Evolutionary conservation across 1,139 yeast species (phyloP).

Genomic region (Zhuliangozyma parablackwelliae): DNA sequence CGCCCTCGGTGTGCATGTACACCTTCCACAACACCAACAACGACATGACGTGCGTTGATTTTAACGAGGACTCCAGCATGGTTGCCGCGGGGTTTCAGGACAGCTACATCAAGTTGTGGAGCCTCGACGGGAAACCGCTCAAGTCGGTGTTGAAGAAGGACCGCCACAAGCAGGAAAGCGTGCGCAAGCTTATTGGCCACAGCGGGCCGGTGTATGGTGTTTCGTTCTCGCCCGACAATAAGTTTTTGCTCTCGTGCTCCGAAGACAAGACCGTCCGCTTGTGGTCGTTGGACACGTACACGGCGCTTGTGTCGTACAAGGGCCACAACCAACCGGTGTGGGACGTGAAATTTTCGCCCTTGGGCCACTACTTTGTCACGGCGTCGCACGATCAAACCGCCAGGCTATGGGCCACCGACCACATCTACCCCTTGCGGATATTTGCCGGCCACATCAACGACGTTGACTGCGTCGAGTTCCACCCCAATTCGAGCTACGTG

Average conservation of each 20-base stretch:
- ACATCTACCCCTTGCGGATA: slow-evolving; percentile 89
- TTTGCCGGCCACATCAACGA: slow-evolving; percentile 97
- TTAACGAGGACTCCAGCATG: slow-evolving; percentile 80
- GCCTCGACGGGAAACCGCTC: slow-evolving; percentile 83
- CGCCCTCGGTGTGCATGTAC: slow-evolving; percentile 97
- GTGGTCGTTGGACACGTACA: slow-evolving; percentile 92
- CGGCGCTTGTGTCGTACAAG: slow-evolving; percentile 87
- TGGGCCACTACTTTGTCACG: slow-evolving; percentile 96
- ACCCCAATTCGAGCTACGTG: slow-evolving; percentile 91
- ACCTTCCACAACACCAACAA: slow-evolving; percentile 94
- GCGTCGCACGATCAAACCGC: slow-evolving; percentile 98
- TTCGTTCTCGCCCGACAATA: slow-evolving; percentile 86
- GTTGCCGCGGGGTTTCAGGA: slow-evolving; percentile 96
- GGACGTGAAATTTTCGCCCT: slow-evolving; percentile 93
- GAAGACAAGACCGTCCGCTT: slow-evolving; percentile 89
- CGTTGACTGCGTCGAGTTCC: slow-evolving; percentile 92
- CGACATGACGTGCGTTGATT: slow-evolving; percentile 77
- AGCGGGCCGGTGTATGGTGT: slow-evolving; percentile 91
- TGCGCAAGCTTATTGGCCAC: slow-evolving; percentile 80
- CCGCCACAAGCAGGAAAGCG: slow-evolving; percentile 39
- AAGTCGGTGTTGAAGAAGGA: slow-evolving; percentile 63
- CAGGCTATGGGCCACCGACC: slow-evolving; percentile 96
- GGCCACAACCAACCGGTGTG: slow-evolving; percentile 97
- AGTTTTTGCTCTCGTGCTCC: slow-evolving; percentile 74
- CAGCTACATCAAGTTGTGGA: slow-evolving; percentile 86